Evolutionary conservation across 1,284 basidiomycete genomes (phyloP).

Genomic region (Ceratobasidium sp.): DNA sequence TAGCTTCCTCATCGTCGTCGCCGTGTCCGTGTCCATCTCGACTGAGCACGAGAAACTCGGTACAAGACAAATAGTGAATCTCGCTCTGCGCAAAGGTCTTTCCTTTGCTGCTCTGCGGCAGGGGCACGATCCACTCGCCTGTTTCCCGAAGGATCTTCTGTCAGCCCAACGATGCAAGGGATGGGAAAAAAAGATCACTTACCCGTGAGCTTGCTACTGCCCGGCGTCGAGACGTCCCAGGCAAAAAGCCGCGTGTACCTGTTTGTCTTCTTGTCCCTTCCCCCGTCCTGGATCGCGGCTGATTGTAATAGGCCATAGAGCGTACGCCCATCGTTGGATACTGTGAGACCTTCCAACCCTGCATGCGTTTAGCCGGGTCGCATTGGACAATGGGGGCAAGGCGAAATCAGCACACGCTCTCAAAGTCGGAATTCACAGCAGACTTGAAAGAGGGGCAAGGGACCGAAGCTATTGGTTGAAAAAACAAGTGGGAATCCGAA

Average conservation of each 20-base stretch:
- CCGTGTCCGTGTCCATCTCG: slow-evolving; percentile 75
- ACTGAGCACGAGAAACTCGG: slow-evolving; percentile 70
- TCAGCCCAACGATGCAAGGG: slow-evolving; percentile 5
- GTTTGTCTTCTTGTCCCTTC: slow-evolving; percentile 62
- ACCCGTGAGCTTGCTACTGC: slow-evolving; percentile 46
- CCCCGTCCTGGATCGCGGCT: slow-evolving; percentile 75
- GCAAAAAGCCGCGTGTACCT: slow-evolving; percentile 70
- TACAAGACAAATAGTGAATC: slow-evolving; percentile 67
- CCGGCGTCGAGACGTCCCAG: slow-evolving; percentile 63
- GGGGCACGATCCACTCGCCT: slow-evolving; percentile 74
- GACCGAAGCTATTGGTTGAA: background rate
- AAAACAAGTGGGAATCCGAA: slow-evolving; percentile 51
- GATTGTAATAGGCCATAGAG: slow-evolving; percentile 75
- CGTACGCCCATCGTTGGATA: slow-evolving; percentile 63
- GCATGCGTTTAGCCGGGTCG: slow-evolving; percentile 8
- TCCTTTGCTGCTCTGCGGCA: slow-evolving; percentile 67
- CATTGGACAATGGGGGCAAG: background rate
- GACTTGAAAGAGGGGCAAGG: slow-evolving; percentile 17
- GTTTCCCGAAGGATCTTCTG: slow-evolving; percentile 12
- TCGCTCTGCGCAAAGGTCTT: slow-evolving; percentile 70
- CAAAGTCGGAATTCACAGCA: slow-evolving; percentile 2
- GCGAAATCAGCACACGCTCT: background rate
- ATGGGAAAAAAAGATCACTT: slow-evolving; percentile 54
- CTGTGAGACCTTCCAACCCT: slow-evolving; percentile 77
- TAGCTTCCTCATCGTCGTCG: slow-evolving; percentile 63